These are phyloP conservation scores for Pelargonium cotyledonis DNA, from an alignment of 441 rosid genomes.

Conservation along the genomic window DNA sequence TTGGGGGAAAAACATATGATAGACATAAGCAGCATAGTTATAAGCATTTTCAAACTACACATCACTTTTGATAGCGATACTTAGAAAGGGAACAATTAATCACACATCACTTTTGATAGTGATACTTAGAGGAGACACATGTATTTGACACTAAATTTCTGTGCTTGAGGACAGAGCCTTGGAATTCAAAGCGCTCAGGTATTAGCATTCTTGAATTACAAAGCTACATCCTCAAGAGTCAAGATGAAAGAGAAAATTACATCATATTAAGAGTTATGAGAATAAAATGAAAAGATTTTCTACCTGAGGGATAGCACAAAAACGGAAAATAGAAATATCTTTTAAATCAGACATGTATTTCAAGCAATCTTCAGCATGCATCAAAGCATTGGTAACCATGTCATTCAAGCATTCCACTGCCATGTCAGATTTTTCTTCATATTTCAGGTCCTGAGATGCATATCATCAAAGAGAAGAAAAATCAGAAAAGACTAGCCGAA, in stretches of 20 bases:
- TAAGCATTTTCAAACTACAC: too few species aligned
- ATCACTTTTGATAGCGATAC: too few species aligned
- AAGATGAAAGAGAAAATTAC: neutral
- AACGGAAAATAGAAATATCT: constrained; percentile 67
- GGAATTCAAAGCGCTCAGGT: too few species aligned
- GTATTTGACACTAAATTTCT: too few species aligned
- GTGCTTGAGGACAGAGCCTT: too few species aligned
- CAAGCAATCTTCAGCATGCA: constrained; percentile 69
- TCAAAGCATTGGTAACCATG: constrained; percentile 79
- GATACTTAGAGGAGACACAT: too few species aligned
- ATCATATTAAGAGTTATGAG: neutral
- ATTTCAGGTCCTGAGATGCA: constrained; percentile 61
- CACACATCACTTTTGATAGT: too few species aligned
- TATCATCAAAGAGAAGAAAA: constrained; percentile 9
- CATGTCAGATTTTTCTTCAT: constrained; percentile 65
- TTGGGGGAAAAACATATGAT: neutral
- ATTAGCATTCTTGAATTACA: too few species aligned
- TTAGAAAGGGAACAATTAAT: too few species aligned
- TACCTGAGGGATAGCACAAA: constrained; percentile 94
- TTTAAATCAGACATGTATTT: constrained; percentile 56
- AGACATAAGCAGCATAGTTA: too few species aligned
- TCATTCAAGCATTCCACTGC: constrained; percentile 92
- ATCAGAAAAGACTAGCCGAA: constrained; percentile 13
- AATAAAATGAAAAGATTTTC: neutral
- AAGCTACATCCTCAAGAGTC: neutral